A percentile compares a stretch with the other conserved stretches of the same genome.
phyloP scores from a whole-genome alignment of 2,329 filamentous ascomycete species.

The Knoxdaviesia proteae region DNA sequence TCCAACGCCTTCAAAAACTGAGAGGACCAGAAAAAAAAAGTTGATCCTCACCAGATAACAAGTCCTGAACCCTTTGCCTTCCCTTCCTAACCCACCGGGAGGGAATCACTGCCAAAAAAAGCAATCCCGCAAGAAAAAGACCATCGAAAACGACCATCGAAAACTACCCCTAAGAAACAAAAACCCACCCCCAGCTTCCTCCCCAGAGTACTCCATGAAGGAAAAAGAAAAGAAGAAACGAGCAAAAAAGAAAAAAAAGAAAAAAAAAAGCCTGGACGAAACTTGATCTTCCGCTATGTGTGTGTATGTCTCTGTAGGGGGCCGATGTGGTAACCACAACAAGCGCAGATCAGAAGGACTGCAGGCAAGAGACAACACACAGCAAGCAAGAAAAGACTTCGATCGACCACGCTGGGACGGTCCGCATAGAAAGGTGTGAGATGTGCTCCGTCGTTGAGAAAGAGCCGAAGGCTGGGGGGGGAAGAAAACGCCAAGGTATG shows the following conservation, averaged over 20 bases:
- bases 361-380: no score
- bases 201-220: neutral
- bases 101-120: neutral
- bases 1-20: no score
- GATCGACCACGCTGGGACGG: no score
- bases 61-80: no score
- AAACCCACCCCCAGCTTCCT: neutral
- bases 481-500: neutral
- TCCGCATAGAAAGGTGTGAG: no score
- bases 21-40: neutral
- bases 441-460: no score
- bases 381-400: no score
- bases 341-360: no score
- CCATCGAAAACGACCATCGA: neutral
- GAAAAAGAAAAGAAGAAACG: neutral
- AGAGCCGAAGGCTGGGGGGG: no score
- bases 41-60: neutral
- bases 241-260: slow-evolving; percentile 1
- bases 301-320: no score
- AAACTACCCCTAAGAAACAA: neutral
- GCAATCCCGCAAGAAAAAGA: neutral
- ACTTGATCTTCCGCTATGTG: neutral
- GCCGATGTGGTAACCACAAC: no score
- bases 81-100: no score
- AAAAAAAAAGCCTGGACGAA: neutral